Conservation (phyloP, 345 rosid species). For the Populus ilicifolia region DNA sequence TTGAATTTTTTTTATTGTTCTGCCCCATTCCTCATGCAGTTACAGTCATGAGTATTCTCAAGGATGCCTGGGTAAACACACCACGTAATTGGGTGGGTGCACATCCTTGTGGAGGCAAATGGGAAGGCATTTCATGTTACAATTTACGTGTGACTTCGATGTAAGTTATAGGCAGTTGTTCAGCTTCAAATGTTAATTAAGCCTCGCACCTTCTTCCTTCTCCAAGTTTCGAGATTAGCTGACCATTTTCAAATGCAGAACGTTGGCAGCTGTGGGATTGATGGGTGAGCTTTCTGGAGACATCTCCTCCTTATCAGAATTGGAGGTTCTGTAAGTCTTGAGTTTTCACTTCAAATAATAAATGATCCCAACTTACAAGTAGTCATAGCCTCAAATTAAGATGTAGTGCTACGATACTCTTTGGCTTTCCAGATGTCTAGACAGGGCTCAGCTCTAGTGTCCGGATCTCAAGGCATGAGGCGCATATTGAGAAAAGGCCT, state of each 20-base stretch:
- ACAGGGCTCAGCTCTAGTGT: no score
- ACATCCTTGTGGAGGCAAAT: conserved; percentile 66
- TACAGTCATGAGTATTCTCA: conserved; percentile 33
- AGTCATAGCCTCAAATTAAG: not conserved
- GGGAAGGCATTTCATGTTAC: conserved; percentile 68
- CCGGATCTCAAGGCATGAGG: no score
- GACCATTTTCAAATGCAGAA: conserved; percentile 40
- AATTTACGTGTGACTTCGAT: conserved; percentile 45
- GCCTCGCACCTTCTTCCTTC: not conserved
- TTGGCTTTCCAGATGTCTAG: no score
- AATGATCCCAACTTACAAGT: not conserved
- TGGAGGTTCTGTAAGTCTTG: conserved; percentile 55
- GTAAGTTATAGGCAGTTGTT: conserved; percentile 33
- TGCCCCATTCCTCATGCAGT: conserved; percentile 33
- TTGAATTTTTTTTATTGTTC: not conserved
- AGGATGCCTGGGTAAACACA: conserved; percentile 33
- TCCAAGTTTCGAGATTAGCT: not conserved
- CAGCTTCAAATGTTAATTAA: not conserved
- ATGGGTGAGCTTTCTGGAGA: conserved; percentile 55
- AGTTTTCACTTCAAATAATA: not conserved
- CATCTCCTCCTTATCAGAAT: conserved; percentile 47
- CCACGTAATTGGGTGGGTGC: conserved; percentile 59
- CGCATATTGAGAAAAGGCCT: no score
- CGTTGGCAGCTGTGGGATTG: conserved; percentile 48
- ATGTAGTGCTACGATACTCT: not conserved